Conservation (phyloP, 2,329 filamentous ascomycete genomes). For the Endothia cerciana region DNA sequence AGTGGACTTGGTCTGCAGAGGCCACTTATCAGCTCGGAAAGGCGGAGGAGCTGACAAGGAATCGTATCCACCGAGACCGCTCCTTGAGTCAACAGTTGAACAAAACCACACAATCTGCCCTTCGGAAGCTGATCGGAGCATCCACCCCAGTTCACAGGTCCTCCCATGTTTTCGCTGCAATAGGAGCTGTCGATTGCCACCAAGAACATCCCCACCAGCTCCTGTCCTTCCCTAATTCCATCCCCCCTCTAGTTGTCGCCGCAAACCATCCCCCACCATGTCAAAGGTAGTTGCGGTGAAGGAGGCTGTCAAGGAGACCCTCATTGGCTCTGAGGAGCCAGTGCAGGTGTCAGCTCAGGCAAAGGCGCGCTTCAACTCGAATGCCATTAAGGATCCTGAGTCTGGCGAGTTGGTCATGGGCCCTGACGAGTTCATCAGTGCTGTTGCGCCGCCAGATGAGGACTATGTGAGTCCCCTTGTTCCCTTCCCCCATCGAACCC, state of each 20-base stretch:
- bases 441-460: conserved; percentile 82
- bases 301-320: conserved; percentile 77
- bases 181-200: neutral
- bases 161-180: conserved; percentile 11
- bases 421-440: conserved; percentile 85
- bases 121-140: conserved; percentile 12
- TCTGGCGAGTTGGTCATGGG: conserved; percentile 80
- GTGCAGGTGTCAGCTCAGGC: conserved; percentile 73
- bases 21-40: neutral
- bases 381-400: conserved; percentile 75
- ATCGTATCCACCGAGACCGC: conserved; percentile 13
- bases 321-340: conserved; percentile 66
- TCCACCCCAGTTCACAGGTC: conserved; percentile 2
- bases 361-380: conserved; percentile 73
- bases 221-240: neutral
- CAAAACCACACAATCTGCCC: neutral
- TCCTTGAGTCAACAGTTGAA: neutral
- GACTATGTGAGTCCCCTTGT: conserved; percentile 78
- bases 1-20: neutral
- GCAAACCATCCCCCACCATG: conserved; percentile 38
- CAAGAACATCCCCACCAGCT: neutral
- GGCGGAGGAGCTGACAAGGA: conserved; percentile 2
- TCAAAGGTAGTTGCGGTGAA: conserved; percentile 56
- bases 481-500: conserved; percentile 12
- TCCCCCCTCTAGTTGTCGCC: neutral